Evolutionary conservation across 495 filamentous ascomycete genomes (phyloP), one percentile per base, ranked within the genome.

Genomic region (Aspergillus leporis): DNA sequence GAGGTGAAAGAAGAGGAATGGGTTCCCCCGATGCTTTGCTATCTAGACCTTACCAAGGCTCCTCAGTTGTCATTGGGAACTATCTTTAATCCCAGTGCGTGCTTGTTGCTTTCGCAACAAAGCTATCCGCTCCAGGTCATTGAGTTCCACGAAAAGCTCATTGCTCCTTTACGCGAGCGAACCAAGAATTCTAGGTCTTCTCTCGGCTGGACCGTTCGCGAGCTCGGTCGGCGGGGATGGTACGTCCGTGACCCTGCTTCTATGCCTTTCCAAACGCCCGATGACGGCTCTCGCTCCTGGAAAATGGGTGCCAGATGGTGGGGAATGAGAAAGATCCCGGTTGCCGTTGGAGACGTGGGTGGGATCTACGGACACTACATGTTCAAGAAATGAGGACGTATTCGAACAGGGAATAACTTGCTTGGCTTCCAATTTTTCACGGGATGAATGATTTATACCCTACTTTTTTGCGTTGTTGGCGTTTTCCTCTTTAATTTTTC

Each of bases 261-360:
- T n/a, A 60, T 75, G 65, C 67, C 74, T 18, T 45, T 68, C 16
- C 56, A 62, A 34, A 63, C 66, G 32, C 18, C 66, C 18, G 75
- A 79, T 36, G 73, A 83, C 38, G 88, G 87, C 6, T 72, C 80
- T 32, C 79, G 88, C 28, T 66, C 68, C 54, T 96, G 91, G 91
- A 96, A 96, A 78, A 90, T 92, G 90, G 91, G 91, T 13, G 90
- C 90, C n/a, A 83, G 83, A 58, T 88, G 84, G 75, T 94, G 91
- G 91, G 91, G 91, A 16, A 92, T 91, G 85, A 82, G 89, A 45
- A 96, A 96, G 80, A 80, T 92, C 30, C 90, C 91, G 12, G 86
- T 94, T 53, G 89, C 88, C 13, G 72, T 79, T 38, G 85, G 87
- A 7, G 90, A 93, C 63, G 90, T 94, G 2, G 89, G 89, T 13